These are phyloP conservation scores for Exidia glandulosa DNA, from an alignment of 768 basidiomycete genomes.

Conservation along the genomic window DNA sequence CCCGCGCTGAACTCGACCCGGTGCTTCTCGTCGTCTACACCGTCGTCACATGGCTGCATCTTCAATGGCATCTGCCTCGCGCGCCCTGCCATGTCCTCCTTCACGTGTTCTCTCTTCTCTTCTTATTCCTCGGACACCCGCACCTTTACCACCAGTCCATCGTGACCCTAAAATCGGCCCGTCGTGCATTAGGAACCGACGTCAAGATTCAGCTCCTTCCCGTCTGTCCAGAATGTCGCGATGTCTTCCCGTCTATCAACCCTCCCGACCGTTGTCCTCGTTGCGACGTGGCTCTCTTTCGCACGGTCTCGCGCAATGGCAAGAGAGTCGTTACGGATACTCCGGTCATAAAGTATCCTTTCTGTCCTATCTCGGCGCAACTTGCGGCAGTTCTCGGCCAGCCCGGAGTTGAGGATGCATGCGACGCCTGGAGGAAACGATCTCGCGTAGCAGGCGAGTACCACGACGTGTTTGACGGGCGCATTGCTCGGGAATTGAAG, in stretches of 20 bases:
- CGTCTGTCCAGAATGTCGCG: slow-evolving; percentile 14
- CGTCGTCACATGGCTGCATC: neutral
- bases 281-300: slow-evolving; percentile 7
- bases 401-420: slow-evolving; percentile 15
- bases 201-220: slow-evolving; percentile 11
- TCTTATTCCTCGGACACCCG: neutral
- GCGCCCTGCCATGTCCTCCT: neutral
- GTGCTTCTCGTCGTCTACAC: neutral
- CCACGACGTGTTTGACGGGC: slow-evolving; percentile 19
- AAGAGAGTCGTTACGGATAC: neutral
- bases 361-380: neutral
- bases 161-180: slow-evolving; percentile 13
- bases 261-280: slow-evolving; percentile 3
- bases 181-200: slow-evolving; percentile 9
- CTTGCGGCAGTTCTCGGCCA: neutral
- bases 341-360: neutral
- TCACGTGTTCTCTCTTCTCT: neutral
- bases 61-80: neutral
- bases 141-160: neutral
- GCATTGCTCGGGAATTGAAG: slow-evolving; percentile 12
- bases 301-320: neutral
- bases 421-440: slow-evolving; percentile 10
- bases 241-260: slow-evolving; percentile 10
- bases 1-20: neutral
- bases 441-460: slow-evolving; percentile 7